Conservation (phyloP, 768 basidiomycete genomes). For the Lyophyllum semitale region DNA sequence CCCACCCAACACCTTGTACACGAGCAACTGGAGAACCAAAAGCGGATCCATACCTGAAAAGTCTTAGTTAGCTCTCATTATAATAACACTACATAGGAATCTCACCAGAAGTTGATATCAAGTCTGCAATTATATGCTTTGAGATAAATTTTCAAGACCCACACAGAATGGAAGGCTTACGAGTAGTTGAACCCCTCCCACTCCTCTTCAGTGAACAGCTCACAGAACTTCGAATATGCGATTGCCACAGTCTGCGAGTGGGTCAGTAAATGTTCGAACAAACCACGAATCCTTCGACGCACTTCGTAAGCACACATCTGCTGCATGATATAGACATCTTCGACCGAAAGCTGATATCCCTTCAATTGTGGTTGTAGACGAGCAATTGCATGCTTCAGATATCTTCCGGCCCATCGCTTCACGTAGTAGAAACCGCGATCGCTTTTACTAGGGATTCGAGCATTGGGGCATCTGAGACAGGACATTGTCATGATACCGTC, state of each 20-base stretch:
- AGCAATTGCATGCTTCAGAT: conserved; percentile 64
- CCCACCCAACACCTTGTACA: conserved; percentile 75
- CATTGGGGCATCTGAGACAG: conserved; percentile 60
- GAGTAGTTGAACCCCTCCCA: conserved; percentile 94
- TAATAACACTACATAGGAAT: conserved; percentile 7
- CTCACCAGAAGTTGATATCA: conserved; percentile 65
- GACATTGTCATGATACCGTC: not conserved
- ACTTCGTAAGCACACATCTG: conserved; percentile 88
- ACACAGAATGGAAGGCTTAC: conserved; percentile 37
- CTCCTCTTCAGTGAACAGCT: conserved; percentile 86
- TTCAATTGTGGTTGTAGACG: conserved; percentile 60
- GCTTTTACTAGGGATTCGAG: conserved; percentile 42
- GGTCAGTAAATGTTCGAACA: conserved; percentile 1
- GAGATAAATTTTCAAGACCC: not conserved
- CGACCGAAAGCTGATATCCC: conserved; percentile 63
- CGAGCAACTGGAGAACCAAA: conserved; percentile 84
- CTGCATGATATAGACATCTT: conserved; percentile 78
- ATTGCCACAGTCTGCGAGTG: conserved; percentile 76
- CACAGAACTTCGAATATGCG: conserved; percentile 90
- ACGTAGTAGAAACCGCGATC: conserved; percentile 63
- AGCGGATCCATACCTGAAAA: conserved; percentile 64
- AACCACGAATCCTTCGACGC: conserved; percentile 12
- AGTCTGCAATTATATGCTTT: conserved; percentile 38
- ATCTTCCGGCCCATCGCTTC: conserved; percentile 66
- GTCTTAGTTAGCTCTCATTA: conserved; percentile 4